Conservation (phyloP, 2,329 filamentous ascomycete species). For the Pseudocercospora pini-densiflorae region DNA sequence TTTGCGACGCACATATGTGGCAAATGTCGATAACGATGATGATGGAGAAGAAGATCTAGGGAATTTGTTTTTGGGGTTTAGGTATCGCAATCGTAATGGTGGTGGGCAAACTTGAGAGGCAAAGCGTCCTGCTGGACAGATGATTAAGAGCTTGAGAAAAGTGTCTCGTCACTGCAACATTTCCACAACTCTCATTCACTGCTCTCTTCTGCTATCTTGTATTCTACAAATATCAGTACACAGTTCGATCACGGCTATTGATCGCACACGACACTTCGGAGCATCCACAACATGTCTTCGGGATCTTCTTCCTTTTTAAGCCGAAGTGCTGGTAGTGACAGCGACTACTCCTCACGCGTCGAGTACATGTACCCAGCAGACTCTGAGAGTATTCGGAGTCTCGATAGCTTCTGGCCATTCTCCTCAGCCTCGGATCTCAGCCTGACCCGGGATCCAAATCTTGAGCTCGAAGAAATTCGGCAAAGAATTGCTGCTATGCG, state of each 20-base stretch:
- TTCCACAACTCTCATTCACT: neutral
- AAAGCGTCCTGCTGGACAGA: too few relatives aligned
- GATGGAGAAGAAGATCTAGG: neutral
- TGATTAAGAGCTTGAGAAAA: too few relatives aligned
- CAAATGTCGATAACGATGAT: neutral
- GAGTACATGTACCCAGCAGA: neutral
- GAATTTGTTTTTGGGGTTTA: neutral
- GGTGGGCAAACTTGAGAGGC: neutral
- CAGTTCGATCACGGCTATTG: neutral
- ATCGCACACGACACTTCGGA: neutral
- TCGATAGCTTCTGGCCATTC: neutral
- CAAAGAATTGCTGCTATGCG: neutral
- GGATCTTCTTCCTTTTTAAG: neutral
- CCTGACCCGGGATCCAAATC: neutral
- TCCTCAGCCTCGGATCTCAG: neutral
- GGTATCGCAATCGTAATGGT: neutral
- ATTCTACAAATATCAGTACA: too few relatives aligned
- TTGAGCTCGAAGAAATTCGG: neutral
- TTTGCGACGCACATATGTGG: neutral
- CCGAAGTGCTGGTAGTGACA: neutral
- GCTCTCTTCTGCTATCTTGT: neutral
- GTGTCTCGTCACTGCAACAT: too few relatives aligned
- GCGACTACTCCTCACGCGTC: neutral
- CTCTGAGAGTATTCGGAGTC: neutral
- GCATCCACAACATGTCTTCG: neutral